Evolutionary conservation across 2,329 filamentous ascomycete genomes (phyloP).

Genomic region (Trichoderma koningiopsis): DNA sequence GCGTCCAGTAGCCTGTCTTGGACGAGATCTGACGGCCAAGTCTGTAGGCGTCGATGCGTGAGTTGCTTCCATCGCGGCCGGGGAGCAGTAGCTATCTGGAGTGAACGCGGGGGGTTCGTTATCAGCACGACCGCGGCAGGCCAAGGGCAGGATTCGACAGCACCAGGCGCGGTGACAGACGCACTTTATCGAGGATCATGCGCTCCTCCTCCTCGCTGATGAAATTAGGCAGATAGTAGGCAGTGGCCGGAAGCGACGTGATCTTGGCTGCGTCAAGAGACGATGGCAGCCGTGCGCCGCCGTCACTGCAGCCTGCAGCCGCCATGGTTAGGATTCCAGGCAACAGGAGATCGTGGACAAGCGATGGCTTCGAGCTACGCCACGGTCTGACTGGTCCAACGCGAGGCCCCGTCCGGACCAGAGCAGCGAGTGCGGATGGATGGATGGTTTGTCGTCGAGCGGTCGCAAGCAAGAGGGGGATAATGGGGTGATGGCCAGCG

Average conservation of each 20-base stretch:
- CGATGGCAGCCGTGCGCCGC: conserved; percentile 43
- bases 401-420: conserved; percentile 7
- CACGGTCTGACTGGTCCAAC: not conserved
- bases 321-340: conserved; percentile 12
- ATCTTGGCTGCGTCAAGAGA: conserved; percentile 58
- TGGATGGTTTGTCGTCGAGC: conserved; percentile 11
- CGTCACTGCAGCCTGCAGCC: conserved; percentile 5
- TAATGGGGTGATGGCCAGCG: conserved; percentile 18
- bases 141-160: not conserved
- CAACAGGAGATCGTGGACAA: not conserved
- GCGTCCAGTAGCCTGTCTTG: conserved; percentile 74
- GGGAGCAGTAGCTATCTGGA: conserved; percentile 63
- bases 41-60: conserved; percentile 86
- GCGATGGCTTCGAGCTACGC: not conserved
- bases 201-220: conserved; percentile 75
- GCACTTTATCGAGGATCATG: conserved; percentile 69
- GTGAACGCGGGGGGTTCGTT: not conserved
- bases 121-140: conserved; percentile 15
- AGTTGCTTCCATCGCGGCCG: conserved; percentile 84
- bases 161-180: conserved; percentile 4
- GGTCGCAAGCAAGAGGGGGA: conserved; percentile 14
- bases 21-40: conserved; percentile 82
- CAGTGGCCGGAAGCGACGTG: conserved; percentile 58
- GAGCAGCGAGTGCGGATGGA: conserved; percentile 10
- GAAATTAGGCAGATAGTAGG: conserved; percentile 87